Base-by-base conservation (phyloP, 169 alveolate genomes). In the Theileria equi region DNA sequence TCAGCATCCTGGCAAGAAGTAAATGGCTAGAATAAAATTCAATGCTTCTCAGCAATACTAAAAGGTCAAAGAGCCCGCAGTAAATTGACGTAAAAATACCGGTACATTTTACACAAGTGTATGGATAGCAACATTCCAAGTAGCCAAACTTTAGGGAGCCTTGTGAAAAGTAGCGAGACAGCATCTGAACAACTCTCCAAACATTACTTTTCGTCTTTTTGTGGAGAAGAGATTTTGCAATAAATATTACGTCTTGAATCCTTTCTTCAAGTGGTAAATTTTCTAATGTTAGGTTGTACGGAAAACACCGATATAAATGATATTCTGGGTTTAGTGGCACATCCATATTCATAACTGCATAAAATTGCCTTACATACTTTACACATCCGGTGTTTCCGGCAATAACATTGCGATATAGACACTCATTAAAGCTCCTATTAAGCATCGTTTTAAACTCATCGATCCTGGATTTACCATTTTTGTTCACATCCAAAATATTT, bases 51-150 rank as follows among this genome's bases (percentile, higher is more conserved):
- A 71, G 35, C 23, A 31, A 23, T 29, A 21, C 66, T 52, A 71
- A 34, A 2, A 71, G 47, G 11, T 17, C 13, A 60, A 47, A 17
- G 44, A 71, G 6, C 7, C 74, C 74, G 8, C 44, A 11, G 52
- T 38, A 63, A 31, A 71, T 38, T 38, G 50, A 57, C 0, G 61
- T 49, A 50, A 36, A 71, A 21, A 10, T 32, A 16, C 52, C 31
- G 13, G 58, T 38, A 28, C 82, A 71, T 38, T 64, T 29, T 23
- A 71, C 44, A 45, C 82, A 71, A 7, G 67, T 36, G 32, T 25
- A n/a, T 3, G 82, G 41, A 5, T 11, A 19, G 28, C 60, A 29
- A 35, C 82, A 71, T 62, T 68, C 25, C 16, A 71, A 35, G 47
- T 61, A 26, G 0, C 82, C 82, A 32, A 41, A 25, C 16, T 35